A percentile compares a stretch with the other conserved stretches of the same genome.
These are phyloP conservation scores for Raddia guianensis DNA, from an alignment of 176 grass and related monocot species.

Conservation along the genomic window DNA sequence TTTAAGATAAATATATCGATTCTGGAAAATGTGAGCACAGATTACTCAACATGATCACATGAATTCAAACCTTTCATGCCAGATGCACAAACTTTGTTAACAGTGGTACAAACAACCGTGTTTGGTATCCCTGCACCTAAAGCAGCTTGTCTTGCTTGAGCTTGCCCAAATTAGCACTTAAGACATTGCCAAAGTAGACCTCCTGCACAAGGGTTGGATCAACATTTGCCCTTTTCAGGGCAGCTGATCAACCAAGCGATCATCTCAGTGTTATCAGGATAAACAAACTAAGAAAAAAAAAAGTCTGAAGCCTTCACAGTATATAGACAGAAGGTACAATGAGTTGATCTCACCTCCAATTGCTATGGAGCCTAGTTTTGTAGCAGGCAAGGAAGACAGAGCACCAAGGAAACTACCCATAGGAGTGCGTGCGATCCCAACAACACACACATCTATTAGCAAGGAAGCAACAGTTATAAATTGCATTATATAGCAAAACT, in stretches of 20 bases:
- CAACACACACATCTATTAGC: conserved; percentile 79
- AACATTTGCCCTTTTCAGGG: conserved; percentile 72
- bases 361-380: conserved; percentile 80
- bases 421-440: conserved; percentile 83
- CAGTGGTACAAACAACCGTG: conserved; percentile 76
- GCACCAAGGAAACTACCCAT: conserved; percentile 90
- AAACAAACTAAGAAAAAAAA: neutral
- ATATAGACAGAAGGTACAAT: neutral
- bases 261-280: conserved; percentile 7
- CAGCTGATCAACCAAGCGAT: conserved; percentile 46
- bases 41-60: neutral
- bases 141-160: conserved; percentile 87
- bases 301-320: neutral
- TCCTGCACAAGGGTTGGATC: conserved; percentile 85
- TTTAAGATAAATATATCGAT: neutral
- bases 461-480: conserved; percentile 24
- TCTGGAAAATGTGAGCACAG: neutral
- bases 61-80: conserved; percentile 79
- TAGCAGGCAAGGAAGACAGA: conserved; percentile 80
- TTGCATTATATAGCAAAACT: neutral
- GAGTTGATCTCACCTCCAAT: conserved; percentile 42
- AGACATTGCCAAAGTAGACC: conserved; percentile 87
- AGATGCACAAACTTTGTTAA: conserved; percentile 96
- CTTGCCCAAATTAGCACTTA: conserved; percentile 97
- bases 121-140: conserved; percentile 87